A percentile compares a stretch with the other conserved stretches of the same genome.
Evolutionary conservation across 176 grass and related monocot species (phyloP).

Genomic region (Carex kokanica): DNA sequence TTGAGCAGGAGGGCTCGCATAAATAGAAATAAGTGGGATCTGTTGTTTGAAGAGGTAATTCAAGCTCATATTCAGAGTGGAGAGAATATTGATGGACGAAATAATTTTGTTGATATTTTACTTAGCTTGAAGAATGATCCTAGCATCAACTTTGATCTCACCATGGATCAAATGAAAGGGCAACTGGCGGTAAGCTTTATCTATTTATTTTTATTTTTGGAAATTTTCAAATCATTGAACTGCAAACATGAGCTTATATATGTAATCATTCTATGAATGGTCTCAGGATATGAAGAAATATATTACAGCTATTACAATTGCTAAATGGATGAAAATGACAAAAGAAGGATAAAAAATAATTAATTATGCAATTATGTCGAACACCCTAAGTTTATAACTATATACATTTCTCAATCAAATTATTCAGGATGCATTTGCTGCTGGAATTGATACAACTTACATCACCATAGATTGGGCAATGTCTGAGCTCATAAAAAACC

Average conservation of each 20-base stretch:
- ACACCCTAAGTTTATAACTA: neutral
- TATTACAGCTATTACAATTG: neutral
- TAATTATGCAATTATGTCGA: neutral
- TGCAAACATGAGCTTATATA: neutral
- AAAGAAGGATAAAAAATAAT: neutral
- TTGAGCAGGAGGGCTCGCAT: neutral
- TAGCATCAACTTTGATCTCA: conserved; percentile 17
- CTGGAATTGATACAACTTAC: conserved; percentile 3
- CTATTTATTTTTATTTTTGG: neutral
- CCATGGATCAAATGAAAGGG: conserved; percentile 21
- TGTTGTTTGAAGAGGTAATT: neutral
- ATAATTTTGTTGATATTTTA: conserved; percentile 35
- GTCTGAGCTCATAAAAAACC: conserved; percentile 46
- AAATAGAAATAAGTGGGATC: neutral
- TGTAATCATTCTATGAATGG: neutral
- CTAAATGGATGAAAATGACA: neutral
- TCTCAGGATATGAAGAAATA: neutral
- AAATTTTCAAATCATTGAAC: neutral
- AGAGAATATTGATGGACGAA: neutral
- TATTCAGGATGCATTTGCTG: conserved; percentile 9
- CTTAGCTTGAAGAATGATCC: conserved; percentile 20
- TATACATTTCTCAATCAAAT: neutral
- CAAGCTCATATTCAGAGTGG: neutral
- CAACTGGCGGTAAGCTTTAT: neutral
- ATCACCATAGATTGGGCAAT: conserved; percentile 44